These are phyloP conservation scores for Amaranthus palmeri DNA, from an alignment of 148 eudicot genomes.

Conservation along the genomic window DNA sequence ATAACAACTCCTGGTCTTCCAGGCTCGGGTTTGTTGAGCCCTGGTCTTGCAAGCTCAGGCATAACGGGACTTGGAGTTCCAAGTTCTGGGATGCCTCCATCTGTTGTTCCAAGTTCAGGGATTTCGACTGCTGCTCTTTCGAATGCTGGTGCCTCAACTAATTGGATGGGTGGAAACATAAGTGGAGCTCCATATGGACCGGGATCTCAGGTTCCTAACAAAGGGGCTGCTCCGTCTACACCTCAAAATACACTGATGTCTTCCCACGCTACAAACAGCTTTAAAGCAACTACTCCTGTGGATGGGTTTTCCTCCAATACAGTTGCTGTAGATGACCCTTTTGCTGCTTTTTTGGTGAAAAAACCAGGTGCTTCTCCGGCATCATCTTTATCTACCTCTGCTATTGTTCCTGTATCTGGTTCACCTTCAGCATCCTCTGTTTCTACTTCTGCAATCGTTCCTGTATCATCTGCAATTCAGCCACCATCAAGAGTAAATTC, in stretches of 20 bases:
- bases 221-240: conserved; percentile 40
- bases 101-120: conserved; percentile 26
- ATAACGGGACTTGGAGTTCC: conserved; percentile 16
- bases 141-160: conserved; percentile 40
- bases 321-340: conserved; percentile 55
- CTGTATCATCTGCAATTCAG: conserved; percentile 39
- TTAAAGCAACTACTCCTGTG: conserved; percentile 44
- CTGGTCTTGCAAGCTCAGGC: conserved; percentile 34
- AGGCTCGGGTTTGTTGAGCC: conserved; percentile 25
- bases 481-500: conserved; percentile 51
- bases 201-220: conserved; percentile 40
- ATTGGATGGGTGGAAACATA: conserved; percentile 54
- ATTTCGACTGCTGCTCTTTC: conserved; percentile 28
- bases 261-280: conserved; percentile 38
- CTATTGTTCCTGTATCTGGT: conserved; percentile 47
- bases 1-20: conserved; percentile 23
- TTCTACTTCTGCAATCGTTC: conserved; percentile 44
- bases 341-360: conserved; percentile 57
- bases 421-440: conserved; percentile 26
- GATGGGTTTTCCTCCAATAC: conserved; percentile 51
- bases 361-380: conserved; percentile 45
- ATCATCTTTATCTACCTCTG: conserved; percentile 36
- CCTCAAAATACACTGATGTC: conserved; percentile 32
- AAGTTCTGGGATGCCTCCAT: conserved; percentile 20
- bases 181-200: conserved; percentile 44